A percentile compares a stretch with the other conserved stretches of the same genome.
Conservation (phyloP, 2,329 filamentous ascomycete species). For the Diaporthe australafricana region DNA sequence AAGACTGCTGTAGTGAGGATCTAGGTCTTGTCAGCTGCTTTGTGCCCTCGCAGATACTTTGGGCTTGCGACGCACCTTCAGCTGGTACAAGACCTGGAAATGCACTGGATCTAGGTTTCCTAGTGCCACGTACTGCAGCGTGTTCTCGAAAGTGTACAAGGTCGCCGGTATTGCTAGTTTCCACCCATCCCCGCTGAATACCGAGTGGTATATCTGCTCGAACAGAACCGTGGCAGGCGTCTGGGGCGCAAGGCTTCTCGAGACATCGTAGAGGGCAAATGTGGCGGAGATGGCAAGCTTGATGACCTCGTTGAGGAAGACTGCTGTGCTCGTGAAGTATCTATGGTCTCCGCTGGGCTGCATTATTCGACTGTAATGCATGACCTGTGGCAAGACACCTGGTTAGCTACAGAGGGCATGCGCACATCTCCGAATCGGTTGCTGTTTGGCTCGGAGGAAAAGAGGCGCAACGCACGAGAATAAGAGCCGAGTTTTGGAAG, state of each 20-base stretch:
- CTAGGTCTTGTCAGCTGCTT: slow-evolving; percentile 48
- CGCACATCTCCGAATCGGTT: not conserved
- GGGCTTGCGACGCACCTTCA: slow-evolving; percentile 70
- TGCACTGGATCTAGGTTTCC: slow-evolving; percentile 92
- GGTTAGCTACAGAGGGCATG: slow-evolving; percentile 20
- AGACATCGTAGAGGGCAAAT: slow-evolving; percentile 89
- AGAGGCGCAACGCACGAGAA: slow-evolving; percentile 64
- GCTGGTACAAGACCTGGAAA: slow-evolving; percentile 92
- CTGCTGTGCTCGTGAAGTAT: slow-evolving; percentile 93
- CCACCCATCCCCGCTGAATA: slow-evolving; percentile 94
- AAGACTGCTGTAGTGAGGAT: slow-evolving; percentile 92
- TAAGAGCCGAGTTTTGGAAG: slow-evolving; percentile 83
- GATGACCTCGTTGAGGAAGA: slow-evolving; percentile 92
- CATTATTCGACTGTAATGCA: slow-evolving; percentile 97
- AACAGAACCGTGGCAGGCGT: slow-evolving; percentile 85
- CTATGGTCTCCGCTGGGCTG: slow-evolving; percentile 84
- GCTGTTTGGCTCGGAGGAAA: slow-evolving; percentile 6
- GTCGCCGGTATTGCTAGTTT: slow-evolving; percentile 90
- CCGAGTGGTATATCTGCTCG: slow-evolving; percentile 80
- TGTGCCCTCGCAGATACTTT: not conserved
- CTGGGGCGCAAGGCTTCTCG: slow-evolving; percentile 79
- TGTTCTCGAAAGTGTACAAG: slow-evolving; percentile 92
- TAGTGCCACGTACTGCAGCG: slow-evolving; percentile 91
- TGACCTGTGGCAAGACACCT: slow-evolving; percentile 67
- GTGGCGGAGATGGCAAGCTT: slow-evolving; percentile 89